Evolutionary conservation across 495 filamentous ascomycete genomes (phyloP), one percentile per base, ranked within the genome.

Genomic region (Elaphomyces granulatus): DNA sequence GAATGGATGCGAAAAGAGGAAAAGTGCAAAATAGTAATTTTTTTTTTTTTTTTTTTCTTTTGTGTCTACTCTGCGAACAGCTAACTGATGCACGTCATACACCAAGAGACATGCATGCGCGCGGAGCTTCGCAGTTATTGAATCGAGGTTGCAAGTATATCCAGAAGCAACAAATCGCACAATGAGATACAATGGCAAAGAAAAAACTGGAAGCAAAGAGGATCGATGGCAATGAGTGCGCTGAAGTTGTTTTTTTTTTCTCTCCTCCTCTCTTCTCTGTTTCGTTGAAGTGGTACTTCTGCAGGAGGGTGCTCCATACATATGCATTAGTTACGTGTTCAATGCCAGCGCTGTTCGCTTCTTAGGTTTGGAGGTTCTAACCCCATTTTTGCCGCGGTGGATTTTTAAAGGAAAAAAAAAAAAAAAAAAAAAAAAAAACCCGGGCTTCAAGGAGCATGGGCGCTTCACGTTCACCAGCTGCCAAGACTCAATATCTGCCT

Each of bases 51-150:
- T 30, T 30, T 32, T 40, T 8, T 17, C 23, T 17, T 31, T 31
- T 14, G 15, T 12, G 12, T 16, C 26, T 26, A 36, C 16, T 16
- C 19, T 32, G 17, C 40, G 36, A 42, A 20, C 16, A 20, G 18
- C 33, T 8, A 23, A 17, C 36, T 16, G 32, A 42, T 37, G 40
- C 40, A 42, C 40, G 40, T 42, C 40, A 42, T 42, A 36, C 33
- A 20, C n/a, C n/a, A n/a, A n/a, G n/a, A n/a, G n/a, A n/a, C n/a
- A n/a, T n/a, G n/a, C n/a, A n/a, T n/a, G n/a, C n/a, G n/a, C n/a
- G n/a, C n/a, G n/a, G n/a, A n/a, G 33, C 9, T 14, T 42, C 32
- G 40, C 20, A 30, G 30, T 26, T 15, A 8, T 37, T 31, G 16
- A 16, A 19, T 4, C 15, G 23, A 15, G 26, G 18, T 26, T 20